phyloP scores from a whole-genome alignment of 495 filamentous ascomycete genomes.

The Aspergillus ostianus region DNA sequence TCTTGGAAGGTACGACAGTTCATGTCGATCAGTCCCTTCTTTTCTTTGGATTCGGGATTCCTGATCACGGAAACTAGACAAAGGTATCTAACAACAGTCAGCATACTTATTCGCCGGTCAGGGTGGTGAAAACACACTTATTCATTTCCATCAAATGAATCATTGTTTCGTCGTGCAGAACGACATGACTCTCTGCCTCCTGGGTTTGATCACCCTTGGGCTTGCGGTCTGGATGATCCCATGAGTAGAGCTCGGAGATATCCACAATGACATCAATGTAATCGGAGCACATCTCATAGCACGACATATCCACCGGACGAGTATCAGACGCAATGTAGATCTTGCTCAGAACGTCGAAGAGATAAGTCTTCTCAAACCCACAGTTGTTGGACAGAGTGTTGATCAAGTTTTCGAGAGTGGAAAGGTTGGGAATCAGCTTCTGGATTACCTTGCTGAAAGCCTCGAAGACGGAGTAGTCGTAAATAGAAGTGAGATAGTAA shows the following conservation, averaged over 20 bases:
- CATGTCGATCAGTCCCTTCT: conserved; percentile 59
- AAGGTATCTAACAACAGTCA: conserved; percentile 47
- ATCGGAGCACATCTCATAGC: conserved; percentile 96
- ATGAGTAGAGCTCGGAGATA: conserved; percentile 91
- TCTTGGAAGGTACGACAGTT: conserved; percentile 61
- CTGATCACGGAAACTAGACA: conserved; percentile 75
- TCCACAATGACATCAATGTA: conserved; percentile 98
- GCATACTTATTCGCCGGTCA: background rate
- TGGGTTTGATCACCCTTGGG: conserved; percentile 63
- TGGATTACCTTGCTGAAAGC: conserved; percentile 98
- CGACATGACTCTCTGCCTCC: conserved; percentile 76
- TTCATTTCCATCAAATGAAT: conserved; percentile 91
- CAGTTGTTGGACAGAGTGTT: conserved; percentile 86
- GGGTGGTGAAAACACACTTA: conserved; percentile 53
- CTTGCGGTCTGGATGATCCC: conserved; percentile 56
- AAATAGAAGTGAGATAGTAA: conserved; percentile 94
- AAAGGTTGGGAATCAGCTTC: conserved; percentile 89
- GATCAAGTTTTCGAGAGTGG: conserved; percentile 86
- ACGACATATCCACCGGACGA: conserved; percentile 84
- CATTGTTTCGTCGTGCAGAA: conserved; percentile 73
- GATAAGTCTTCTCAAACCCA: conserved; percentile 93
- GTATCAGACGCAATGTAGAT: conserved; percentile 98
- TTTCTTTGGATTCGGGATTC: conserved; percentile 56
- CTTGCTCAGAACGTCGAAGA: conserved; percentile 95
- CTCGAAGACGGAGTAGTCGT: conserved; percentile 97